A percentile compares a stretch with the other conserved stretches of the same genome.
Evolutionary conservation across 1,284 basidiomycete genomes (phyloP).

Genomic region (Ceratobasidium sp.): DNA sequence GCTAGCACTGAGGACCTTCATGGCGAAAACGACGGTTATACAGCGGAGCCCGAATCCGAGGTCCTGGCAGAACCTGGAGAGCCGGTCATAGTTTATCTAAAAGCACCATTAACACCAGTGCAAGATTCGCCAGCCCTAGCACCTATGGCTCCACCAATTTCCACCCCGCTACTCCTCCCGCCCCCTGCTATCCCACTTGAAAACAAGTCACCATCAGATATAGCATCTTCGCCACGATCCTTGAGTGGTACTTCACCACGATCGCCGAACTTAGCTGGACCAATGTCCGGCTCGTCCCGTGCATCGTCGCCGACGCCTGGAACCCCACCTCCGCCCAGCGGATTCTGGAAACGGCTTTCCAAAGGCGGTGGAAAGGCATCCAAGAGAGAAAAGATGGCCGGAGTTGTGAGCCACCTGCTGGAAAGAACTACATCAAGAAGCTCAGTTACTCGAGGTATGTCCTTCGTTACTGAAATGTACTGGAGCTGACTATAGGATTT

Average conservation of each 20-base stretch:
- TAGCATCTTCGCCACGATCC: conserved; percentile 24
- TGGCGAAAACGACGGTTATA: not conserved
- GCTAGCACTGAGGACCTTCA: conserved; percentile 19
- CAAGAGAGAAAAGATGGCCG: conserved; percentile 21
- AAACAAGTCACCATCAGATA: not conserved
- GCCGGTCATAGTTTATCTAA: not conserved
- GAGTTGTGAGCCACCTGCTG: not conserved
- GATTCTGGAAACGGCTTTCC: conserved; percentile 28
- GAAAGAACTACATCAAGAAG: conserved; percentile 6
- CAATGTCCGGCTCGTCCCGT: conserved; percentile 19
- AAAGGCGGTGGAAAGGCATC: conserved; percentile 12
- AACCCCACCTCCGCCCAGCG: conserved; percentile 2
- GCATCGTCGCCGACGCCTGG: conserved; percentile 26
- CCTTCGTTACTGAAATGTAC: not conserved
- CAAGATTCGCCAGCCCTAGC: not conserved
- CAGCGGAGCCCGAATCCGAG: not conserved
- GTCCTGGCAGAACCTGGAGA: not conserved
- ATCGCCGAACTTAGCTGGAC: not conserved
- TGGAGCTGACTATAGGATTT: not conserved
- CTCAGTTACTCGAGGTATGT: not conserved
- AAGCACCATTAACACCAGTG: conserved; percentile 6
- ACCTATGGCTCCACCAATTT: not conserved
- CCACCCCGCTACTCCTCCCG: not conserved
- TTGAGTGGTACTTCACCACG: not conserved
- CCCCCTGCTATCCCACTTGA: conserved; percentile 3